phyloP scores from a whole-genome alignment of 1,284 basidiomycete genomes.

The Leccinum pallidistipes region DNA sequence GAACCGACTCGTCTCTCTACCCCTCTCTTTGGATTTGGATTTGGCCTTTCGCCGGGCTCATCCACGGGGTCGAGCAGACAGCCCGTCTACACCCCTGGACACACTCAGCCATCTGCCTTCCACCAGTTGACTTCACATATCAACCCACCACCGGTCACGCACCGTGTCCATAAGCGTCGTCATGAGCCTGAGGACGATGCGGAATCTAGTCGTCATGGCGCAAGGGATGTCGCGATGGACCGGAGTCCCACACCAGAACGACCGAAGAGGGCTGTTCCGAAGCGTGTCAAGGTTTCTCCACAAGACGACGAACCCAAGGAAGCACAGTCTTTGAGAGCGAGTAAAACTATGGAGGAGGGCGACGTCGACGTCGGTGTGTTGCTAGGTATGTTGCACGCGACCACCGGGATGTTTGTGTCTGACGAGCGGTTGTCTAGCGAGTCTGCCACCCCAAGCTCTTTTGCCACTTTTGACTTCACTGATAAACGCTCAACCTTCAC shows the following conservation, averaged over 20 bases:
- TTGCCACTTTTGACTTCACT: slow-evolving; percentile 69
- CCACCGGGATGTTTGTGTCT: slow-evolving; percentile 10
- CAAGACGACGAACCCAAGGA: slow-evolving; percentile 42
- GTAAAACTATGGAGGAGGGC: slow-evolving; percentile 41
- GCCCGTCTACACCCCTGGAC: slow-evolving; percentile 30
- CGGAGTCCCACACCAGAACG: slow-evolving; percentile 78
- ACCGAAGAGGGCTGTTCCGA: slow-evolving; percentile 62
- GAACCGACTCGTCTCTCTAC: slow-evolving; percentile 61
- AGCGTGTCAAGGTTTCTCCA: slow-evolving; percentile 56
- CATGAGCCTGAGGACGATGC: slow-evolving; percentile 60
- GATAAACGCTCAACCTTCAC: slow-evolving; percentile 59
- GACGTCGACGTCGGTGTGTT: slow-evolving; percentile 78
- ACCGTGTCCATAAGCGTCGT: slow-evolving; percentile 58
- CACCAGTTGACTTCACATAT: slow-evolving; percentile 48
- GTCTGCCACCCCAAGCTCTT: slow-evolving; percentile 69
- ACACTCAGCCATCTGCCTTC: slow-evolving; percentile 49
- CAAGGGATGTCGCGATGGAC: slow-evolving; percentile 71
- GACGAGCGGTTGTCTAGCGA: slow-evolving; percentile 46
- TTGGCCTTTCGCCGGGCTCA: slow-evolving; percentile 53
- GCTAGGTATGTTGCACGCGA: slow-evolving; percentile 49
- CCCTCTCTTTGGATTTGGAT: slow-evolving; percentile 69
- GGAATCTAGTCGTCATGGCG: slow-evolving; percentile 36
- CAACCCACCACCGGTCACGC: slow-evolving; percentile 38
- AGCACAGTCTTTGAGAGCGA: slow-evolving; percentile 44
- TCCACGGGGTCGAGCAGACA: slow-evolving; percentile 39